Conservation (phyloP, 2,329 filamentous ascomycete species). For the Microdochium paspali region DNA sequence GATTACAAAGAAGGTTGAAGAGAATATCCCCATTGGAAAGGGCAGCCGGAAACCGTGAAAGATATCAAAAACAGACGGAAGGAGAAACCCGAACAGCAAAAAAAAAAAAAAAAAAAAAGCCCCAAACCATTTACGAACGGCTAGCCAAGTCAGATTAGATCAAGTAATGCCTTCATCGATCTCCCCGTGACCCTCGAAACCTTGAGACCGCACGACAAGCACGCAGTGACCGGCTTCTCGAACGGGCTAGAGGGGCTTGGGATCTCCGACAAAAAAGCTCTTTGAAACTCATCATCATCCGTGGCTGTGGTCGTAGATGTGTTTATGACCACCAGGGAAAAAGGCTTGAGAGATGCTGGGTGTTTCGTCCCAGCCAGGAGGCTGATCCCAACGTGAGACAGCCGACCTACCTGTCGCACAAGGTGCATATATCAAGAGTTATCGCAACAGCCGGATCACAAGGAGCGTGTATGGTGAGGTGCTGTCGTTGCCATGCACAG, state of each 20-base stretch:
- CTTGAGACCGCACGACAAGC: constrained; percentile 22
- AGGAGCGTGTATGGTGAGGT: no score
- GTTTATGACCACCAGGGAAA: no score
- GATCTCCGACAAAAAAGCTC: constrained; percentile 27
- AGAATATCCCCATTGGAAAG: constrained; percentile 15
- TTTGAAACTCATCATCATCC: constrained; percentile 22
- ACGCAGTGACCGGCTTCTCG: constrained; percentile 39
- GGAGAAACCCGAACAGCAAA: neutral
- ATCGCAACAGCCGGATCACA: neutral
- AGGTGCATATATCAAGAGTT: neutral
- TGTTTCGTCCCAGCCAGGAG: no score
- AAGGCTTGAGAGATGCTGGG: no score
- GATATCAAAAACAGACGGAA: neutral
- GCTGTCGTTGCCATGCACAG: no score
- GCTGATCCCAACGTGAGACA: no score
- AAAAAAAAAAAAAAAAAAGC: no score
- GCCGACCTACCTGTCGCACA: no score
- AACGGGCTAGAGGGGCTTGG: constrained; percentile 7
- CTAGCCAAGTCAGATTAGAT: constrained; percentile 52
- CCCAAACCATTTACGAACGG: no score
- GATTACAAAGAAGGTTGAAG: constrained; percentile 28
- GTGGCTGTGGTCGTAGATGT: constrained; percentile 9
- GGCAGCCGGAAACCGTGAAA: neutral
- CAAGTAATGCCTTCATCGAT: constrained; percentile 46
- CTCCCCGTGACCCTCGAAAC: constrained; percentile 30